A percentile compares a stretch with the other conserved stretches of the same genome.
phyloP scores from a whole-genome alignment of 768 basidiomycete genomes.

The Agaricus blazei region DNA sequence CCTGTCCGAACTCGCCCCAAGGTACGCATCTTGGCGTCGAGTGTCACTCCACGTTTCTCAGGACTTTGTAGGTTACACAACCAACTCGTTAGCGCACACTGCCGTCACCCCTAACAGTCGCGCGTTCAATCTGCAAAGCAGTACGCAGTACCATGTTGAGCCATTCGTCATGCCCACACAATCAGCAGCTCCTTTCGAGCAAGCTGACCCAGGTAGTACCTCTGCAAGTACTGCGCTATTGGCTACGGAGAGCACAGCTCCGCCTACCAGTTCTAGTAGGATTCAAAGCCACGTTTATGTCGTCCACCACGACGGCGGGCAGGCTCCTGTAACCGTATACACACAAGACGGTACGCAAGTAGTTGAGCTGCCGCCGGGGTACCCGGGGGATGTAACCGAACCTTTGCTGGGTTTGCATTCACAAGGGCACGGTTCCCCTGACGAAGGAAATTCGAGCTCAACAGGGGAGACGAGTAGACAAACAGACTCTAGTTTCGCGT shows the following conservation, averaged over 20 bases:
- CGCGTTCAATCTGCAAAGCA: neutral
- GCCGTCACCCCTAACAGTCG: neutral
- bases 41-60: conserved; percentile 18
- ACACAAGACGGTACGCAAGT: conserved; percentile 50
- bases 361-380: conserved; percentile 56
- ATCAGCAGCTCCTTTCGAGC: conserved; percentile 1
- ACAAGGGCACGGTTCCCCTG: conserved; percentile 11
- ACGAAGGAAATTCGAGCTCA: conserved; percentile 12
- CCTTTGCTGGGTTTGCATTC: neutral
- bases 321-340: conserved; percentile 53
- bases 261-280: conserved; percentile 2
- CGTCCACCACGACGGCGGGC: conserved; percentile 56
- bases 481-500: conserved; percentile 13
- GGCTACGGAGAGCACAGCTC: conserved; percentile 9
- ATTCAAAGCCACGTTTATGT: conserved; percentile 41
- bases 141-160: conserved; percentile 35
- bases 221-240: conserved; percentile 5
- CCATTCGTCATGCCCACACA: conserved; percentile 32
- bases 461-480: conserved; percentile 9
- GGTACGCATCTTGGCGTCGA: conserved; percentile 13
- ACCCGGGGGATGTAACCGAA: conserved; percentile 21
- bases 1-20: conserved; percentile 17
- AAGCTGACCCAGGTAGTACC: conserved; percentile 12
- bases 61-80: conserved; percentile 16
- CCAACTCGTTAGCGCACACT: conserved; percentile 15